Percentiles rank a stretch among this genome's conserved stretches.
These are phyloP conservation scores for Clohesyomyces aquaticus DNA, from an alignment of 495 filamentous ascomycete species.

Conservation along the genomic window DNA sequence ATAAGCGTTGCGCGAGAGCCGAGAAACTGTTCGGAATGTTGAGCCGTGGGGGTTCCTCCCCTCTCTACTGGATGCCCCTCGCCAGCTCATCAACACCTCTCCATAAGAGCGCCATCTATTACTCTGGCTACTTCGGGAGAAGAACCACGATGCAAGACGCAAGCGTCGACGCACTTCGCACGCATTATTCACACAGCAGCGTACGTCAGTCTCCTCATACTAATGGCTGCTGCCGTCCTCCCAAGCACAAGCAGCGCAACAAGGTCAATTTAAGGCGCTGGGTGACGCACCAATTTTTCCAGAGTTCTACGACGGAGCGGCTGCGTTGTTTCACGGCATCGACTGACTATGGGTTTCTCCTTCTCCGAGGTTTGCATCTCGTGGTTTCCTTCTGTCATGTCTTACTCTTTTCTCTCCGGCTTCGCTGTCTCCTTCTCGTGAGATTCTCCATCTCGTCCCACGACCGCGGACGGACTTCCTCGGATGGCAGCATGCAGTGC, in stretches of 20 bases:
- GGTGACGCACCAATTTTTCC: conserved; percentile 11
- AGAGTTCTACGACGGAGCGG: neutral
- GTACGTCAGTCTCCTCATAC: neutral
- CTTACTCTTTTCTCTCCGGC: neutral
- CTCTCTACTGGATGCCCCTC: neutral
- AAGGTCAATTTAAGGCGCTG: neutral
- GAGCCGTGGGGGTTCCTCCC: neutral
- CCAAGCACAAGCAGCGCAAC: neutral
- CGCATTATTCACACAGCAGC: neutral
- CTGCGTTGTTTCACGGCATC: conserved; percentile 24
- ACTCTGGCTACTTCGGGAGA: conserved; percentile 15
- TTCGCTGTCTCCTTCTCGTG: neutral
- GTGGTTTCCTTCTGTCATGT: conserved; percentile 30
- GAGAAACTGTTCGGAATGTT: conserved; percentile 27
- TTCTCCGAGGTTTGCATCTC: neutral
- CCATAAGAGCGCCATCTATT: conserved; percentile 31
- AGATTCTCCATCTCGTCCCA: neutral
- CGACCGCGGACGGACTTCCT: neutral
- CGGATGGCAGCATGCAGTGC: conserved; percentile 12
- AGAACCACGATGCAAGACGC: conserved; percentile 17
- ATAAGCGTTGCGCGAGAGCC: conserved; percentile 29
- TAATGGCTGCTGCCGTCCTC: neutral
- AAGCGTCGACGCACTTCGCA: too few species aligned
- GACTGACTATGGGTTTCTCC: conserved; percentile 18
- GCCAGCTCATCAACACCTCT: conserved; percentile 33